Conservation (phyloP, 179 eudicot genomes). For the Beta corolliflora region DNA sequence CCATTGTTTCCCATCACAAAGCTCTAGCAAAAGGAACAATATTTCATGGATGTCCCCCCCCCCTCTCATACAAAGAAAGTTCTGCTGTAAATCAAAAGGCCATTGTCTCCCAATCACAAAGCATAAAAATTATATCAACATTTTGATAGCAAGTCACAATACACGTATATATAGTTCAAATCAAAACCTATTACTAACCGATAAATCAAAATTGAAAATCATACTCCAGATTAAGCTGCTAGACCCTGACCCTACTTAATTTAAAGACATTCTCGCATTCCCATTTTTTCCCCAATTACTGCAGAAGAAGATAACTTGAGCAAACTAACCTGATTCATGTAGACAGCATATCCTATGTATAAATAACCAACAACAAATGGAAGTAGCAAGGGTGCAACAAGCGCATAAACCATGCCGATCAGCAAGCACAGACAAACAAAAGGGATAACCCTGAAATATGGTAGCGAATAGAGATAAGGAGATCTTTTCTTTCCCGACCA, state of each 20-base stretch:
- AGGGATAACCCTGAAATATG: constrained; percentile 74
- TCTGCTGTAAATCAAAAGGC: background rate
- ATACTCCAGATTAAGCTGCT: background rate
- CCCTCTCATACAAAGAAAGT: background rate
- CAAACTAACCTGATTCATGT: constrained; percentile 71
- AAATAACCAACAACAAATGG: constrained; percentile 88
- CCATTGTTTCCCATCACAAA: too few relatives aligned
- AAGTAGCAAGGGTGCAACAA: constrained; percentile 85
- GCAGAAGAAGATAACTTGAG: background rate
- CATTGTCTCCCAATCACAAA: background rate
- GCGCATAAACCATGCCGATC: constrained; percentile 85
- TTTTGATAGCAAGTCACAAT: background rate
- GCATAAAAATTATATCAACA: too few relatives aligned
- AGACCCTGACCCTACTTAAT: background rate
- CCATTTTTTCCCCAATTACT: background rate
- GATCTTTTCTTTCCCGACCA: constrained; percentile 61
- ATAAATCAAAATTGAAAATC: background rate
- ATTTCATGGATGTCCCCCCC: too few relatives aligned
- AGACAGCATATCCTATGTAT: constrained; percentile 79
- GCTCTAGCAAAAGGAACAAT: too few relatives aligned
- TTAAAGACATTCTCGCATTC: background rate
- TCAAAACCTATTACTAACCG: background rate
- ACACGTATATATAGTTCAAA: too few relatives aligned
- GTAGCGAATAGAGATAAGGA: constrained; percentile 70
- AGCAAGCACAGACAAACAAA: constrained; percentile 63